These are phyloP conservation scores for Sugiyamaella floridensis DNA, from an alignment of 805 yeast species.

Conservation along the genomic window DNA sequence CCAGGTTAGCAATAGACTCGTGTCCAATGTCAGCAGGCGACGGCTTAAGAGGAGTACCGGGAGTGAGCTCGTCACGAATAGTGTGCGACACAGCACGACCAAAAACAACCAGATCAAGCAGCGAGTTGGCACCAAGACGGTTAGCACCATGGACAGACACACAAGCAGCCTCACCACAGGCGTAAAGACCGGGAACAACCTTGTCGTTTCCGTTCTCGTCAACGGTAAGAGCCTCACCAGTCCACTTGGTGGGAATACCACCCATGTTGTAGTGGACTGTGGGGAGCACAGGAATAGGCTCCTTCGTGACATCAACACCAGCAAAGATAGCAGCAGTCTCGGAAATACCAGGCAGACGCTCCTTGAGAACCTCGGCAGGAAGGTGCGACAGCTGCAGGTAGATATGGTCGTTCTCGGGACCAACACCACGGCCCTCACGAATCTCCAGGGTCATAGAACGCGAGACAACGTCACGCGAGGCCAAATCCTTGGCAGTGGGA, in stretches of 20 bases:
- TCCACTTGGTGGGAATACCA: slow-evolving; percentile 97
- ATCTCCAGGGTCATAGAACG: slow-evolving; percentile 98
- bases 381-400: slow-evolving; percentile 87
- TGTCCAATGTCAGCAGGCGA: slow-evolving; percentile 81
- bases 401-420: slow-evolving; percentile 93
- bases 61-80: slow-evolving; percentile 74
- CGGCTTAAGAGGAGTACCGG: slow-evolving; percentile 81
- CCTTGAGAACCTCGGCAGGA: slow-evolving; percentile 85
- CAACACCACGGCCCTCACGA: slow-evolving; percentile 98
- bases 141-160: slow-evolving; percentile 99
- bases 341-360: slow-evolving; percentile 98
- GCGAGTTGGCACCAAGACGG: slow-evolving; percentile 97
- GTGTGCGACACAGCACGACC: slow-evolving; percentile 98
- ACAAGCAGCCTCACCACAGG: slow-evolving; percentile 99
- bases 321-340: slow-evolving; percentile 98
- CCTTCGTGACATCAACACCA: slow-evolving; percentile 98
- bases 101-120: slow-evolving; percentile 91
- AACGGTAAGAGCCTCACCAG: slow-evolving; percentile 84
- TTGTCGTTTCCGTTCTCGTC: slow-evolving; percentile 84
- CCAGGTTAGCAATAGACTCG: slow-evolving; percentile 85
- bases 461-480: slow-evolving; percentile 96
- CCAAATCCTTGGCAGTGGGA: slow-evolving; percentile 96
- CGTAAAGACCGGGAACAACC: slow-evolving; percentile 86
- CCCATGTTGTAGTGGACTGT: slow-evolving; percentile 99
- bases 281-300: slow-evolving; percentile 97